These are phyloP conservation scores for Tricholoma hemisulphureum DNA, from an alignment of 768 basidiomycete genomes.

Conservation along the genomic window DNA sequence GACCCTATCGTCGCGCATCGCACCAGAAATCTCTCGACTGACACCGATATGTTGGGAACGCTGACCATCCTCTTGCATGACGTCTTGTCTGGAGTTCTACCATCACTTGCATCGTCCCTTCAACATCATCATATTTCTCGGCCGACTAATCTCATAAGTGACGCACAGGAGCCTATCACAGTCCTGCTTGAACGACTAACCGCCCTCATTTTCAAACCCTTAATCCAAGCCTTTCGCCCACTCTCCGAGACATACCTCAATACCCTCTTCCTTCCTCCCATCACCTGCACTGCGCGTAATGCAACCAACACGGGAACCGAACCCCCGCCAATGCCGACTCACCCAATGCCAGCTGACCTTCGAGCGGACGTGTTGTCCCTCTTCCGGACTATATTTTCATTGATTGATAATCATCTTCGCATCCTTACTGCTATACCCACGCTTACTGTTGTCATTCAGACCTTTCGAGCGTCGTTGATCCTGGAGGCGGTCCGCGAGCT, in stretches of 20 bases:
- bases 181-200: conserved; percentile 14
- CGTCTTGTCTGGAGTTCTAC: conserved; percentile 17
- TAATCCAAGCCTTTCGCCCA: conserved; percentile 12
- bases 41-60: conserved; percentile 20
- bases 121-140: conserved; percentile 1
- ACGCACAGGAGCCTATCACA: conserved; percentile 7
- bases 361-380: conserved; percentile 27
- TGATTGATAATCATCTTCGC: conserved; percentile 12
- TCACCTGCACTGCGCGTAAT: conserved; percentile 2
- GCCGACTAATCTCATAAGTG: not conserved
- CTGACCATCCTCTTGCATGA: conserved; percentile 16
- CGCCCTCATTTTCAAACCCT: conserved; percentile 13
- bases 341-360: conserved; percentile 20
- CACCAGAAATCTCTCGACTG: conserved; percentile 1
- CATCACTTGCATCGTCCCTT: conserved; percentile 10
- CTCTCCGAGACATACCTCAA: conserved; percentile 14
- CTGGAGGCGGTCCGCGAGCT: conserved; percentile 41
- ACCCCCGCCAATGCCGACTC: conserved; percentile 3
- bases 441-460: conserved; percentile 16
- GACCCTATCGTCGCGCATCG: conserved; percentile 6
- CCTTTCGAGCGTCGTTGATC: conserved; percentile 30
- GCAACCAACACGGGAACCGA: conserved; percentile 1
- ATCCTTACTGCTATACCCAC: conserved; percentile 4
- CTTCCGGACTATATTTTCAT: conserved; percentile 23
- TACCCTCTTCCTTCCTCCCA: conserved; percentile 10